Percentiles rank a stretch among this genome's conserved stretches.
Conservation (phyloP, 1,284 basidiomycete species). For the Ustilago esculenta region DNA sequence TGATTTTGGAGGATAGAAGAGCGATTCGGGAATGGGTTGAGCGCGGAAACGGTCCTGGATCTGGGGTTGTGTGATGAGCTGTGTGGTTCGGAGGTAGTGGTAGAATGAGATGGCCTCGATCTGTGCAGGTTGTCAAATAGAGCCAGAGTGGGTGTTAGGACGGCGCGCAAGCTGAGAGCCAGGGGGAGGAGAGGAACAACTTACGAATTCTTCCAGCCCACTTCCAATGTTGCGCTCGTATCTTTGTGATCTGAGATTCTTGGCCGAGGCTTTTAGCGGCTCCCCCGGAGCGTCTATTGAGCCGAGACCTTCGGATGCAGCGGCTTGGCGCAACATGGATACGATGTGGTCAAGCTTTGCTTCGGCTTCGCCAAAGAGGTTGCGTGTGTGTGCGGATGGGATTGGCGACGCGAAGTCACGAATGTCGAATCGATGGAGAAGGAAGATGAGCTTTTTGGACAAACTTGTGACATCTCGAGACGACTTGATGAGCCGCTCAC, state of each 20-base stretch:
- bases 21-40: constrained; percentile 11
- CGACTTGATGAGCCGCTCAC: constrained; percentile 82
- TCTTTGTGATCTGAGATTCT: constrained; percentile 27
- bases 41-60: constrained; percentile 71
- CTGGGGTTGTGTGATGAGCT: constrained; percentile 77
- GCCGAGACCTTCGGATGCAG: constrained; percentile 58
- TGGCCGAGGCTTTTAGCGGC: background rate
- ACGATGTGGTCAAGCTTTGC: constrained; percentile 79
- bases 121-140: no score
- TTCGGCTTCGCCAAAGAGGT: constrained; percentile 73
- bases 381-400: constrained; percentile 11
- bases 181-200: no score
- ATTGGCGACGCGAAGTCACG: constrained; percentile 17
- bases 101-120: constrained; percentile 91
- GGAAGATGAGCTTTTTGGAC: constrained; percentile 95
- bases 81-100: constrained; percentile 80
- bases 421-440: constrained; percentile 77
- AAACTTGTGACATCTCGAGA: constrained; percentile 85
- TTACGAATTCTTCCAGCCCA: constrained; percentile 67
- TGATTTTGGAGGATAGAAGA: constrained; percentile 12
- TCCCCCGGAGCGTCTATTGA: background rate
- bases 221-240: constrained; percentile 60
- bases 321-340: constrained; percentile 74
- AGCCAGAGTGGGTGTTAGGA: no score
- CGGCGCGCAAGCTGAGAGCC: no score